These are phyloP conservation scores for Aspergillus ustus DNA, from an alignment of 2,329 filamentous ascomycete species.

Conservation along the genomic window DNA sequence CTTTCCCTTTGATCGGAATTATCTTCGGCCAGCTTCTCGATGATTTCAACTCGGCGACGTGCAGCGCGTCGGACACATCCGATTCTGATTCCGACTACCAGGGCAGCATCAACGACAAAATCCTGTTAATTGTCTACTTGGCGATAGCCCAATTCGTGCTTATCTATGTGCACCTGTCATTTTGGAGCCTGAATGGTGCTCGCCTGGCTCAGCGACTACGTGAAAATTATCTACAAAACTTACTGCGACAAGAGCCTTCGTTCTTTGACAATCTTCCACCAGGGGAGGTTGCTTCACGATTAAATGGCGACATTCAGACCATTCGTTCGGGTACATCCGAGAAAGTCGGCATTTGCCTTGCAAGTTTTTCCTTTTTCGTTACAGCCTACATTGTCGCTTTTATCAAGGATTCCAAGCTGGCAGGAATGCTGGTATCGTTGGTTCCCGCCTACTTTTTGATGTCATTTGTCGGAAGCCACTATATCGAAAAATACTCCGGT, in stretches of 20 bases:
- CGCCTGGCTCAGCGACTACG: conserved; percentile 67
- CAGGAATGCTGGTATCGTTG: conserved; percentile 67
- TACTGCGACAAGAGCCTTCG: conserved; percentile 65
- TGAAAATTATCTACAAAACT: conserved; percentile 61
- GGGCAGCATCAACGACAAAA: conserved; percentile 52
- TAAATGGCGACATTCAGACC: conserved; percentile 68
- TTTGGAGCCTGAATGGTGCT: conserved; percentile 68
- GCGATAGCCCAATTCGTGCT: conserved; percentile 65
- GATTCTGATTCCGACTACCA: conserved; percentile 27
- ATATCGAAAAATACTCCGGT: conserved; percentile 55
- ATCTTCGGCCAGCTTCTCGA: conserved; percentile 47
- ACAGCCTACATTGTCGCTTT: conserved; percentile 71
- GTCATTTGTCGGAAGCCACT: conserved; percentile 60
- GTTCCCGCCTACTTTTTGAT: conserved; percentile 67
- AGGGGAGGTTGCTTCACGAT: conserved; percentile 66
- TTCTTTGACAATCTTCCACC: conserved; percentile 68
- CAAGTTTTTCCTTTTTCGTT: conserved; percentile 67
- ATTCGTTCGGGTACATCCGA: conserved; percentile 72
- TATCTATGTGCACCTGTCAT: conserved; percentile 68
- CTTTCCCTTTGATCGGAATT: conserved; percentile 47
- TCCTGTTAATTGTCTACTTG: conserved; percentile 66
- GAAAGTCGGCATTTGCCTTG: conserved; percentile 70
- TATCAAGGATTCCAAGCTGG: conserved; percentile 64
- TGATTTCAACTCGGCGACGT: conserved; percentile 42
- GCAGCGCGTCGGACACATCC: conserved; percentile 23